Evolutionary conservation across 2,329 filamentous ascomycete species (phyloP), one percentile per base, ranked within the genome.

Genomic region (Septoria linicola): DNA sequence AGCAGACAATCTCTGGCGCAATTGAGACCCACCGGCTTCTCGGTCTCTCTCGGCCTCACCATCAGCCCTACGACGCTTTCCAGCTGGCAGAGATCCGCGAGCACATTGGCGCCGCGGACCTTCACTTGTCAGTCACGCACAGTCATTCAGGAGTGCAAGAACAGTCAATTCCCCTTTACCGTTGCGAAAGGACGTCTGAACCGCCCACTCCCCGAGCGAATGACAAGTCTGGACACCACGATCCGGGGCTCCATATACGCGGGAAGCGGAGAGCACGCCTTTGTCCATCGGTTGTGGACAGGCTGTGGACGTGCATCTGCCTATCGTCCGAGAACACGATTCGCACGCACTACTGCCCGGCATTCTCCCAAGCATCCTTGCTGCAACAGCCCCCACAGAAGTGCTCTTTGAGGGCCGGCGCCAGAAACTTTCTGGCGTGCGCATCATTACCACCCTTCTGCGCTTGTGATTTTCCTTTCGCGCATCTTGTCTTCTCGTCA

Each of bases 301-400:
- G 25, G 21, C 42, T 16, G 42, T 25, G 44, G 44, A 47, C 44
- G 34, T 47, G 44, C 35, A 47, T 39, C 13, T 37, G 30, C 32
- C 42, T 37, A 36, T 36, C 31, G 42, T 37, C 31, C 42, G 42
- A 46, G 42, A 37, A 31, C 27, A 46, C 42, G 32, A 46, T 39
- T 21, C 36, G 36, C 20, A 39, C 20, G 36, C 36, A 27, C 23
- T 10, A 10, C 23, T 13, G 36, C 16, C 36, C 36, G 36, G 36
- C 17, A 19, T 39, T 39, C 36, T 39, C 10, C 20, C 36, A 19
- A 21, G 17, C 17, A 39, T 39, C 36, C 36, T 39, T 39, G 36
- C 36, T 19, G 30, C 42, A 21, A 36, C 23, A 41, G 20, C 31
- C 42, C 32, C 31, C 42, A 46, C 42, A 36, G 31, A 3, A 39